Base-by-base conservation (phyloP, 805 yeast species). In the Candida boidinii region DNA sequence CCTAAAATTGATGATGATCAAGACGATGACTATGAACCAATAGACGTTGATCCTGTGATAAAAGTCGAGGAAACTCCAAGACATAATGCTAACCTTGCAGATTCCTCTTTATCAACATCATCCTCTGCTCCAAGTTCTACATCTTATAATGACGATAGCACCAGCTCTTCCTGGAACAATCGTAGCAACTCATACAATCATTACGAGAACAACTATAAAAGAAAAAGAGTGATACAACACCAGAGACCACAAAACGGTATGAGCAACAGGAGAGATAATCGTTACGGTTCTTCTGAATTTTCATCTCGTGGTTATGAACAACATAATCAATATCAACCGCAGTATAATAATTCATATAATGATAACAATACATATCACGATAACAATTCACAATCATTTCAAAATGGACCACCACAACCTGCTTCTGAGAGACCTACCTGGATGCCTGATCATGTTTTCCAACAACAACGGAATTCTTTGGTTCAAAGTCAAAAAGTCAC, bases 361-460 rank as follows among this genome's bases (percentile, higher is more conserved):
- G 33, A 21, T 14, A 7, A 21, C n/a, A 26, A 22, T 12, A 17
- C 15, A 18, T 17, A 31, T 18, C 29, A 26, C n/a, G 29, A 19
- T 31, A n/a, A 19, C 8, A 31, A 31, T 21, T 17, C 16, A 14
- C 18, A 13, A 25, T 21, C 12, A 29, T 10, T 13, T 23, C 21
- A 12, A n/a, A 10, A 14, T 9, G 8, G 4, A 21, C n/a, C 13
- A 10, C 16, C 26, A 13, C 15, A 11, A 28, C 12, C 19, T 24
- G n/a, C 17, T 19, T n/a, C 22, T 19, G 34, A 28, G 6, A 56
- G 45, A 29, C 63, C 63, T 3, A 47, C 48, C 1, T 58, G 62
- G 63, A 54, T 58, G 54, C 44, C 53, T 4, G 54, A 52, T 7
- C 56, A 46, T 9, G 41, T 54, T 9, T 45, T 38, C 27, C 28